A percentile compares a stretch with the other conserved stretches of the same genome.
These are phyloP conservation scores for Torulaspora microellipsoides DNA, from an alignment of 805 yeast species.

Conservation along the genomic window DNA sequence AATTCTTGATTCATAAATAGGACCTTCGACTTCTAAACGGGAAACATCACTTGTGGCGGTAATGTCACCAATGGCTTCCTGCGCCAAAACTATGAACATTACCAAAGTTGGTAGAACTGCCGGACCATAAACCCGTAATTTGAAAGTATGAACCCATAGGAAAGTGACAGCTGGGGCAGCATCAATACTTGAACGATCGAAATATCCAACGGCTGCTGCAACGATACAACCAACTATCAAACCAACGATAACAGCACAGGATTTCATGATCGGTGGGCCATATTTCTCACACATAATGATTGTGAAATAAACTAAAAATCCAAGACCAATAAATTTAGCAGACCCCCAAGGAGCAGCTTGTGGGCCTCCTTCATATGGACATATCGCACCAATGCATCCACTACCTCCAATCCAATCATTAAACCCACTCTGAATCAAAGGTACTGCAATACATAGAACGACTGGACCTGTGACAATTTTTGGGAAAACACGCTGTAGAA, in stretches of 20 bases:
- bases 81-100: constrained; percentile 73
- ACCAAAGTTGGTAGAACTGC: constrained; percentile 82
- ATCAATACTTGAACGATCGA: constrained; percentile 51
- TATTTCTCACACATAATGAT: constrained; percentile 76
- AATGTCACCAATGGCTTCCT: constrained; percentile 94
- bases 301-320: constrained; percentile 71
- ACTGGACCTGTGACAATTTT: constrained; percentile 93
- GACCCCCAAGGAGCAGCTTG: constrained; percentile 73
- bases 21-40: constrained; percentile 78
- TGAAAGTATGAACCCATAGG: constrained; percentile 84
- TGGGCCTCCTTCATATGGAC: constrained; percentile 50
- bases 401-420: constrained; percentile 87
- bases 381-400: constrained; percentile 47
- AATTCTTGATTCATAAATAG: constrained; percentile 71
- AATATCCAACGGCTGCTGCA: constrained; percentile 87
- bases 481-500: constrained; percentile 73
- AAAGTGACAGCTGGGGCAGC: constrained; percentile 80
- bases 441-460: constrained; percentile 75
- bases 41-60: constrained; percentile 94
- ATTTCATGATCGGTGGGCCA: constrained; percentile 93
- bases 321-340: constrained; percentile 81
- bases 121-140: constrained; percentile 73
- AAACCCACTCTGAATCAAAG: constrained; percentile 67
- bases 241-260: constrained; percentile 88
- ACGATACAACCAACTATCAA: constrained; percentile 84